Evolutionary conservation across 2,329 filamentous ascomycete species (phyloP).

Genomic region (Lasiodiplodia gonubiensis): DNA sequence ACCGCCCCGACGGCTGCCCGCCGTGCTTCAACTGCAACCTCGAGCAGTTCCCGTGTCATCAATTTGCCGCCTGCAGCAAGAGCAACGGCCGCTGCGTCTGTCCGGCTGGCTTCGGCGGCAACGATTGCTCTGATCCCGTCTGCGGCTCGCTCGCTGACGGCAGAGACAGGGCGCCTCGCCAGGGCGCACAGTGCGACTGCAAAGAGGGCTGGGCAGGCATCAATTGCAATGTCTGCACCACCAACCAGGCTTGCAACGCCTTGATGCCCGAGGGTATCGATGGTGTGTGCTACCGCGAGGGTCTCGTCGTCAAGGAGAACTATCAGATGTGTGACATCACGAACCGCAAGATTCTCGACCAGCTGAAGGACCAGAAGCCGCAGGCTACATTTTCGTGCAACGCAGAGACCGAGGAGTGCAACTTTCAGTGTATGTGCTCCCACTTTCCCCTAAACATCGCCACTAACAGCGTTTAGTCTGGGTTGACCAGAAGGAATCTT

Average conservation of each 20-base stretch:
- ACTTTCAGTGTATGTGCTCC: conserved; percentile 81
- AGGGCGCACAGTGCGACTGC: conserved; percentile 74
- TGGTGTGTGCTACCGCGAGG: conserved; percentile 90
- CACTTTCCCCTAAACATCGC: background rate
- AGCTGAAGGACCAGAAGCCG: conserved; percentile 82
- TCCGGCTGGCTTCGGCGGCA: conserved; percentile 88
- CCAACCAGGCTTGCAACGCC: conserved; percentile 81
- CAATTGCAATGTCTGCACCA: conserved; percentile 93
- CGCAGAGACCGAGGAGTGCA: conserved; percentile 74
- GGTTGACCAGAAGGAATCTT: conserved; percentile 92
- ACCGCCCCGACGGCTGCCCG: conserved; percentile 77
- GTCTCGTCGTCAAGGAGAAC: conserved; percentile 90
- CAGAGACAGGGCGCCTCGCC: conserved; percentile 75
- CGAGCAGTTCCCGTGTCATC: conserved; percentile 86
- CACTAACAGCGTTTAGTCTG: conserved; percentile 68
- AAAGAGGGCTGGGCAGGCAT: conserved; percentile 94
- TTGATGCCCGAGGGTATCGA: conserved; percentile 83
- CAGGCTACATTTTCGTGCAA: conserved; percentile 96
- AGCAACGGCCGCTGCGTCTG: conserved; percentile 93
- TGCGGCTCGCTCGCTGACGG: conserved; percentile 88
- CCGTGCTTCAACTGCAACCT: conserved; percentile 98
- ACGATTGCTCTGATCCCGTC: conserved; percentile 88
- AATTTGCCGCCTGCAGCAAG: conserved; percentile 87
- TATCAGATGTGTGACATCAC: conserved; percentile 98
- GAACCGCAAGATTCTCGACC: conserved; percentile 88